phyloP scores from a whole-genome alignment of 2,329 filamentous ascomycete species.

The Fusarium guadeloupense region DNA sequence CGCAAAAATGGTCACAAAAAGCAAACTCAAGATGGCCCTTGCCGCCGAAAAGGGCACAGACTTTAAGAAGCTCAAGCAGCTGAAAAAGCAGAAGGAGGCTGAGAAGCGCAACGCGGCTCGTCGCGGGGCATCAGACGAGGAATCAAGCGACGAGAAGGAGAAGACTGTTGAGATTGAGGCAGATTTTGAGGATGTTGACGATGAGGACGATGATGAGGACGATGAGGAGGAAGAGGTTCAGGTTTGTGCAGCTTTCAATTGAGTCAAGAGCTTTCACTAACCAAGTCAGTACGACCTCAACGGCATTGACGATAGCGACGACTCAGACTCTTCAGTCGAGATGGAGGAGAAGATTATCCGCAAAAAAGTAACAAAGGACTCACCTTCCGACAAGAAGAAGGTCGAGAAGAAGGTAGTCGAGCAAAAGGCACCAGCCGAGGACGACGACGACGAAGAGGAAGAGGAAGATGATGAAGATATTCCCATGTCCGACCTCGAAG shows the following conservation, averaged over 20 bases:
- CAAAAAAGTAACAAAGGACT: conserved; percentile 56
- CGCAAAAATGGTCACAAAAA: conserved; percentile 53
- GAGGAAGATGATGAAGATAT: conserved; percentile 87
- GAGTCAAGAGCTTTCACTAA: neutral
- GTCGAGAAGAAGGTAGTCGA: conserved; percentile 34
- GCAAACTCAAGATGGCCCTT: conserved; percentile 64
- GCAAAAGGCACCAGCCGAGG: conserved; percentile 34
- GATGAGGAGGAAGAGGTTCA: conserved; percentile 47
- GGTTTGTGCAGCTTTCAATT: conserved; percentile 31
- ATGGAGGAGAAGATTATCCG: conserved; percentile 76
- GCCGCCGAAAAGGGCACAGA: conserved; percentile 64
- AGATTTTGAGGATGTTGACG: conserved; percentile 45
- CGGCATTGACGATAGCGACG: conserved; percentile 68
- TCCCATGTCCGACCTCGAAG: conserved; percentile 86
- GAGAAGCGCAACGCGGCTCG: conserved; percentile 49
- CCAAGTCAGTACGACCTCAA: conserved; percentile 59
- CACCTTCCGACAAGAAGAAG: conserved; percentile 51
- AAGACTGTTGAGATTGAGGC: conserved; percentile 52
- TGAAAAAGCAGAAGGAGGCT: conserved; percentile 58
- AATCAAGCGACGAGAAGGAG: conserved; percentile 47
- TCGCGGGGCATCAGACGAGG: conserved; percentile 41
- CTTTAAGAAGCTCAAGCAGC: conserved; percentile 61
- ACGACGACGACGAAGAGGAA: conserved; percentile 68
- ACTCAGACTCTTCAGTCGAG: conserved; percentile 76
- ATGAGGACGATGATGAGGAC: conserved; percentile 52